Evolutionary conservation across 1,139 yeast genomes (phyloP), one percentile per base, ranked within the genome.

Genomic region (Pichia sp.): DNA sequence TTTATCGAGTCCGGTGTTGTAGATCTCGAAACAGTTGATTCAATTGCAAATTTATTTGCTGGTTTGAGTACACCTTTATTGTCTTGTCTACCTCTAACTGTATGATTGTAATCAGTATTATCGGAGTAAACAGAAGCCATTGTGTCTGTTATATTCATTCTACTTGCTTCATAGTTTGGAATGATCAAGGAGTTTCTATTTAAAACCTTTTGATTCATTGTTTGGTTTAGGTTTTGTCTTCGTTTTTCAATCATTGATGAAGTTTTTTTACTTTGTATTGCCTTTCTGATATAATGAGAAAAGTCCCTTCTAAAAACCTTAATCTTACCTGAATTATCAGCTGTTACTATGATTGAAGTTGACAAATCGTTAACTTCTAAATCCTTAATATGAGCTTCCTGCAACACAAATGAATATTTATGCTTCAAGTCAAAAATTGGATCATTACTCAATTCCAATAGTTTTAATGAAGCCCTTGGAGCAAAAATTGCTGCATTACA

Each of bases 401-500:
- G n/a, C 41, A 46, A 25, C 32, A 23, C 25, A 50, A 41, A 57
- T 43, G 44, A 15, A 41, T 66, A 65, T 38, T 68, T 67, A 36
- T 62, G 66, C 39, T 73, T 70, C 50, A 85, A 64, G 53, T 86
- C 95, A 61, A 75, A 88, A 4, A 89, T 78, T 4, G 85, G 79
- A 61, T 89, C 97, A 59, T 85, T 85, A 1, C 95, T 83, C 40
- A 82, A 69, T 43, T 83, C 82, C 45, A 89, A 65, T 16, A 84
- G 68, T 49, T 77, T 79, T 50, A 77, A 73, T 0, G 96, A 82
- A 3, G 71, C 69, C n/a, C 76, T 68, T 0, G 97, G 97, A 0
- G 95, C 96, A 67, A 88, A 80, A 0, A 79, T 59, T 0, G 95
- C 92, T 22, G 78, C 80, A 42, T 92, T 88, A 24, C 88, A 86